phyloP scores from a whole-genome alignment of 768 basidiomycete genomes.

The Hygrocybe punicea region DNA sequence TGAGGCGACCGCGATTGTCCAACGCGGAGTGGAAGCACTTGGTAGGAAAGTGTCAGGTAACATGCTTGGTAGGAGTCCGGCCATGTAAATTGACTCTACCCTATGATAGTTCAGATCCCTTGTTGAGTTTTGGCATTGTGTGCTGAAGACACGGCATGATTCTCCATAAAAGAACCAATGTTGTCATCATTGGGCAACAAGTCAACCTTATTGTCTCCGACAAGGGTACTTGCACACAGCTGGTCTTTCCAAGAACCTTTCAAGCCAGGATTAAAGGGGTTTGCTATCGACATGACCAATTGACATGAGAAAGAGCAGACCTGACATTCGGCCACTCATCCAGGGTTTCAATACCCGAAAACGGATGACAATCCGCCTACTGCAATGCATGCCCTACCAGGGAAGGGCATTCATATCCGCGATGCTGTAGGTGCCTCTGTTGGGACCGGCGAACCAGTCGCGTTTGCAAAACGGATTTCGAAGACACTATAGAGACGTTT shows the following conservation, averaged over 20 bases:
- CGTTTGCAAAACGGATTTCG: conserved; percentile 67
- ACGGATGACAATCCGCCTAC: conserved; percentile 26
- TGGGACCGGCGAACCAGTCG: conserved; percentile 79
- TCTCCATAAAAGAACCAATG: too few relatives aligned
- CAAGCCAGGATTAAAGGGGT: conserved; percentile 21
- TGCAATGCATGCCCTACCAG: conserved; percentile 44
- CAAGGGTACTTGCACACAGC: conserved; percentile 7
- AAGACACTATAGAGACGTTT: conserved; percentile 81
- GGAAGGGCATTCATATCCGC: conserved; percentile 70
- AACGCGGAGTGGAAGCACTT: conserved; percentile 49
- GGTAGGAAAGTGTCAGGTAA: conserved; percentile 40
- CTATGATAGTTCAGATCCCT: too few relatives aligned
- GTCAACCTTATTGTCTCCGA: too few relatives aligned
- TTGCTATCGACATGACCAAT: background rate
- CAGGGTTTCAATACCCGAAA: conserved; percentile 52
- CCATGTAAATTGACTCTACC: too few relatives aligned
- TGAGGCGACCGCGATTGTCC: conserved; percentile 53
- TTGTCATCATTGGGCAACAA: too few relatives aligned
- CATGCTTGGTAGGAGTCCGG: too few relatives aligned
- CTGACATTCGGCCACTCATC: conserved; percentile 54
- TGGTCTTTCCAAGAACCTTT: conserved; percentile 18
- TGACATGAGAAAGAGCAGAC: background rate
- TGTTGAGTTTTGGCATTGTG: too few relatives aligned
- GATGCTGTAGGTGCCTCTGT: conserved; percentile 60
- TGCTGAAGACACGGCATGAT: too few relatives aligned